Evolutionary conservation across 345 rosid species (phyloP).

Genomic region (Eucalyptus victrix): DNA sequence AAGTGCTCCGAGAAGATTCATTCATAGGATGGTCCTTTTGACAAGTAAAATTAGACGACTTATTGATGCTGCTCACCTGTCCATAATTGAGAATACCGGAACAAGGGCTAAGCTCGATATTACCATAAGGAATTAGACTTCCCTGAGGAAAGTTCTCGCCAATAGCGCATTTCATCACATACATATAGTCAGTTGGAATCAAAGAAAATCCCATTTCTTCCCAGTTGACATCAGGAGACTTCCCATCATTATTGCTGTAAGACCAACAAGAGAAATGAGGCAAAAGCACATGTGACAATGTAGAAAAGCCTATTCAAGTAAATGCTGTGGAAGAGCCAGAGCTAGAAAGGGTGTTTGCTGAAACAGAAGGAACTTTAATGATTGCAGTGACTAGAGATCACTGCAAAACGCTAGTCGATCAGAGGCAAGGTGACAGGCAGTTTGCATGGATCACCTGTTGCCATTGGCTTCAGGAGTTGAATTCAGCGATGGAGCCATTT

Average conservation of each 20-base stretch:
- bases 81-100: slow-evolving; percentile 34
- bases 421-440: background rate
- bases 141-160: slow-evolving; percentile 9
- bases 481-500: background rate
- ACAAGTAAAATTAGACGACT: background rate
- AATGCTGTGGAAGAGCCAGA: background rate
- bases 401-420: background rate
- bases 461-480: background rate
- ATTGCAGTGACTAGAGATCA: background rate
- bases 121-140: slow-evolving; percentile 6
- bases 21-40: background rate
- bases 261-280: background rate
- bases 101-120: slow-evolving; percentile 24
- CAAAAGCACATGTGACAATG: background rate
- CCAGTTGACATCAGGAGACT: slow-evolving; percentile 17
- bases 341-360: background rate
- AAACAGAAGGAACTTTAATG: background rate
- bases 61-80: slow-evolving; percentile 9
- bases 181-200: slow-evolving; percentile 32
- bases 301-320: background rate
- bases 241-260: background rate
- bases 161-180: slow-evolving; percentile 14
- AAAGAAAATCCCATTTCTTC: slow-evolving; percentile 18
- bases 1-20: background rate
- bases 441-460: background rate